Evolutionary conservation across 352 stramenopile genomes (phyloP).

Genomic region (Pythium sukuiense): DNA sequence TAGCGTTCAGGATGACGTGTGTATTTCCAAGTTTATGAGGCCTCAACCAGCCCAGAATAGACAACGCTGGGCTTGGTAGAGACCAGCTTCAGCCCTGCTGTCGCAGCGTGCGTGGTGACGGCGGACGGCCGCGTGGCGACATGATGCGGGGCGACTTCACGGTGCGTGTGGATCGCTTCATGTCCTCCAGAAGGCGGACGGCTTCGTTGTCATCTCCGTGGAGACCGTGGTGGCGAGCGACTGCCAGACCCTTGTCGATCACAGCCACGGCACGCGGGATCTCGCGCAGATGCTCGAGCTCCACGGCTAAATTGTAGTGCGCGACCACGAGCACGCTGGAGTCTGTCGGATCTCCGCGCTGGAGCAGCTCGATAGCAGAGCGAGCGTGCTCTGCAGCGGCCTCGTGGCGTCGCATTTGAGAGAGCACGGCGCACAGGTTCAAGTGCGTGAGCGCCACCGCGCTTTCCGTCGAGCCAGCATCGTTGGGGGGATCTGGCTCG

Average conservation of each 20-base stretch:
- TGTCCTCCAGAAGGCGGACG: slow-evolving; percentile 13
- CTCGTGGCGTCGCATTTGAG: slow-evolving; percentile 46
- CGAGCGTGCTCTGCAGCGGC: slow-evolving; percentile 49
- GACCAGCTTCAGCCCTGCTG: not conserved
- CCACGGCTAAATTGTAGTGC: slow-evolving; percentile 60
- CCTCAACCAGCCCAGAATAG: not conserved
- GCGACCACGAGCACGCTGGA: slow-evolving; percentile 42
- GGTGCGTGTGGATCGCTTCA: slow-evolving; percentile 1
- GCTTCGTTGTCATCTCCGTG: slow-evolving; percentile 13
- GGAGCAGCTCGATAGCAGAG: slow-evolving; percentile 37
- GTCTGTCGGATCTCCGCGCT: slow-evolving; percentile 1
- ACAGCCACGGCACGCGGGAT: slow-evolving; percentile 19
- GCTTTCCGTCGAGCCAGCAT: not conserved
- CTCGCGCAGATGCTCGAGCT: slow-evolving; percentile 55
- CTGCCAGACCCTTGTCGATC: slow-evolving; percentile 28
- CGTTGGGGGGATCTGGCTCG: not conserved
- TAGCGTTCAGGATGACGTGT: not conserved
- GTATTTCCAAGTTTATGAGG: not conserved
- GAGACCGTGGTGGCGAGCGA: slow-evolving; percentile 24
- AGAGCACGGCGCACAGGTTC: slow-evolving; percentile 65
- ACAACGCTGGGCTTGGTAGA: not conserved
- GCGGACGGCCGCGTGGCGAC: slow-evolving; percentile 1
- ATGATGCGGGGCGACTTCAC: slow-evolving; percentile 19
- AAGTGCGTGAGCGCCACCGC: slow-evolving; percentile 49
- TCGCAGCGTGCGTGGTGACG: slow-evolving; percentile 18